A percentile compares a stretch with the other conserved stretches of the same genome.
phyloP scores from a whole-genome alignment of 257 asterid genomes.

The Orobanche coerulescens region DNA sequence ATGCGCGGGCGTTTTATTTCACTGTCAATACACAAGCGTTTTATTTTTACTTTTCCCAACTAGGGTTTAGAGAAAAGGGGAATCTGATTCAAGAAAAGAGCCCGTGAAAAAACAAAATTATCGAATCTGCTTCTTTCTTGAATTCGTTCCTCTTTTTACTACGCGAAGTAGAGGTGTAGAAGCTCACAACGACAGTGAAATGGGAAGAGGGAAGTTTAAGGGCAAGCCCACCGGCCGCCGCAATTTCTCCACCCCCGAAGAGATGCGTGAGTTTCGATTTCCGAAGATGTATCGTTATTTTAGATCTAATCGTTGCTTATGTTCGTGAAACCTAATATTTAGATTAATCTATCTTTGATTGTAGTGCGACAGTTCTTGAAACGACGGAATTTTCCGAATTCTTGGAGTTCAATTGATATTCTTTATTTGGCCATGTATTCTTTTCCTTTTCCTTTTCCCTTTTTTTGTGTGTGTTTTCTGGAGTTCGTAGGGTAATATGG shows the following conservation, averaged over 20 bases:
- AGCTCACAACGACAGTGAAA: background rate
- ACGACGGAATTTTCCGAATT: background rate
- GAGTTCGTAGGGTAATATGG: background rate
- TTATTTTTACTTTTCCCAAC: background rate
- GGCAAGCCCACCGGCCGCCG: slow-evolving; percentile 68
- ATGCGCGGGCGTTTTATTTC: too few relatives aligned
- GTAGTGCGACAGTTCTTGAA: too few relatives aligned
- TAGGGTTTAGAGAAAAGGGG: slow-evolving; percentile 29
- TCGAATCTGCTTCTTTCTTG: slow-evolving; percentile 27
- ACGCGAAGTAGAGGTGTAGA: slow-evolving; percentile 10
- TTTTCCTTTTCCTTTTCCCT: background rate
- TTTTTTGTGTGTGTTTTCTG: background rate
- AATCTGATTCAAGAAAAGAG: slow-evolving; percentile 29
- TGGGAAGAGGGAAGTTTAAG: slow-evolving; percentile 60
- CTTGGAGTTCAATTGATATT: background rate
- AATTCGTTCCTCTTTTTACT: slow-evolving; percentile 16
- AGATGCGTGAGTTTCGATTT: slow-evolving; percentile 39
- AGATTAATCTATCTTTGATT: too few relatives aligned
- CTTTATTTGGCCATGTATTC: background rate
- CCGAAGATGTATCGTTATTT: background rate
- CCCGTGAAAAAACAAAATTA: slow-evolving; percentile 6
- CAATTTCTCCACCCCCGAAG: slow-evolving; percentile 50
- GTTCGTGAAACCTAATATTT: too few relatives aligned
- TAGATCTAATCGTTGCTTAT: background rate
- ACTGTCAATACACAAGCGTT: too few relatives aligned